These are phyloP conservation scores for Candida pseudoglaebosa DNA, from an alignment of 805 yeast genomes.

Conservation along the genomic window DNA sequence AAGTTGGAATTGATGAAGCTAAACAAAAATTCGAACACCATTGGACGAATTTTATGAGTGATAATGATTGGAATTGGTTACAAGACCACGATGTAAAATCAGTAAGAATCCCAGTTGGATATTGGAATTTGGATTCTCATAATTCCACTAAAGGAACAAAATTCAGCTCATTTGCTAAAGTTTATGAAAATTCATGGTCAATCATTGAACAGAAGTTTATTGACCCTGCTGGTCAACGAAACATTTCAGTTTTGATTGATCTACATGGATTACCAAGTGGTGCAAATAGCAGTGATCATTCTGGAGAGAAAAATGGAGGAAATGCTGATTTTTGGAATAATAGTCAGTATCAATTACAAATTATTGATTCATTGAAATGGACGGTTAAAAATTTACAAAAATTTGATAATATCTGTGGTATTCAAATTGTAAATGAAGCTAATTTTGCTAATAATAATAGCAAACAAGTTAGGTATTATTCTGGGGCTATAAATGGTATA, in stretches of 20 bases:
- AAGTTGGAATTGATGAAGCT: conserved; percentile 53
- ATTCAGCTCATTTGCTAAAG: conserved; percentile 49
- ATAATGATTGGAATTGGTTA: conserved; percentile 80
- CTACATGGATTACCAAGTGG: conserved; percentile 91
- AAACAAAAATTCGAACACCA: conserved; percentile 53
- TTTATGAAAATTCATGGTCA: conserved; percentile 75
- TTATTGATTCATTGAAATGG: conserved; percentile 51
- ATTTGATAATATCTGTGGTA: conserved; percentile 69
- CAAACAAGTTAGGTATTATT: conserved; percentile 58
- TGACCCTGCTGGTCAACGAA: conserved; percentile 52
- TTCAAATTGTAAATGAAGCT: conserved; percentile 86
- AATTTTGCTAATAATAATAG: conserved; percentile 50
- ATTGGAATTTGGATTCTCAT: conserved; percentile 79
- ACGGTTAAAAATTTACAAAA: conserved; percentile 56
- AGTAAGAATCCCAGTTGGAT: conserved; percentile 85
- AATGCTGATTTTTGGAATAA: conserved; percentile 64
- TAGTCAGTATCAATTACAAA: conserved; percentile 36
- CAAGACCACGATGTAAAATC: conserved; percentile 65
- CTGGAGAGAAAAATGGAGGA: conserved; percentile 58
- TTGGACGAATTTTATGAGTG: conserved; percentile 59
- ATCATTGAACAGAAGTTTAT: conserved; percentile 50
- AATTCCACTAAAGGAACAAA: conserved; percentile 54
- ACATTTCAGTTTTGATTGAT: conserved; percentile 77
- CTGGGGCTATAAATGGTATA: conserved; percentile 58
- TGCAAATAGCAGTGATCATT: conserved; percentile 81